Evolutionary conservation across 306 rosid species (phyloP), one percentile per base, ranked within the genome.

Genomic region (Trifolium dubium): DNA sequence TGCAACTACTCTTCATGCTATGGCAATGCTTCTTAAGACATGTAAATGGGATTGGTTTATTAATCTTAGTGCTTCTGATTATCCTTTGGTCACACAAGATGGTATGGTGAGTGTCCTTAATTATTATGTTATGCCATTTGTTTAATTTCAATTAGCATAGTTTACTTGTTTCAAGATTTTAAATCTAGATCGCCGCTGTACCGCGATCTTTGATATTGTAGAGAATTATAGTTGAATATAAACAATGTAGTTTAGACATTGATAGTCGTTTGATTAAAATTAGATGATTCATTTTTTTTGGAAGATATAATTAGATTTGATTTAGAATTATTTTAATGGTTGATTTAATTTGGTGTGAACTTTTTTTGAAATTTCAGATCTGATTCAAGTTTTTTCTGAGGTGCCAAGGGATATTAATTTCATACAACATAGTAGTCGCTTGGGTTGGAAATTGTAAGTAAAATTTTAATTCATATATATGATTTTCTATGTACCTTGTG

Each of bases 41-140:
- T 86, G 87, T 65, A 76, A 70, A 1, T 93, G 97, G 98, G 96
- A 93, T 51, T 93, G 98, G 98, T 93, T 93, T 63, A 85, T 93
- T 73, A 93, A 93, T 83, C 96, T 93, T 44, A 93, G 98, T 70
- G 98, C 98, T 28, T 89, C 97, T 74, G 98, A 93, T 64, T 93
- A 93, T 74, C 98, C 98, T 8, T 54, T 93, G 18, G 79, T 89
- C 34, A 88, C 98, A 80, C 98, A 93, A 93, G 97, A 93, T 89
- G 98, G 98, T 93, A 93, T 80, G 95, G 98, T 92, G 97, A 92
- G 98, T 90, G 89, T 44, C 76, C 66, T 78, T 56, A 35, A 43
- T n/a, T 79, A 18, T 15, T 29, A 15, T 69, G 13, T 32, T 34
- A 34, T 70, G 10, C 34, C 70, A 59, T 11, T 28, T 46, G 10